Evolutionary conservation across 495 filamentous ascomycete species (phyloP), one percentile per base, ranked within the genome.

Genomic region (Aspergillus leporis): DNA sequence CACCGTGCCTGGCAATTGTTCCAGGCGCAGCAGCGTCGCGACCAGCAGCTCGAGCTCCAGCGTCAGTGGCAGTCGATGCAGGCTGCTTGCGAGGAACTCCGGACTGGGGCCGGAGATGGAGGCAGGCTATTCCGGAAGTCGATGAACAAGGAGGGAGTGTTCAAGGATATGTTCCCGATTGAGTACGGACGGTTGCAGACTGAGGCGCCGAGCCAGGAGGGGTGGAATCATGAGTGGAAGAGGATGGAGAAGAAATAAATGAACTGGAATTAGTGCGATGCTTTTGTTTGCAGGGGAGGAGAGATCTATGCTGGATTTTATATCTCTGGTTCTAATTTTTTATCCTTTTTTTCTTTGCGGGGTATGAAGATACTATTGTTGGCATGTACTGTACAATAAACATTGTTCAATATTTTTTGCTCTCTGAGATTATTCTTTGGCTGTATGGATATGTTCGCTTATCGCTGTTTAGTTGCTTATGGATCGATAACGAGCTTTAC

Each of bases 1-100:
- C 93, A 98, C 78, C 92, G 94, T 63, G 94, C 93, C 21, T 97
- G 91, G 89, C 78, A 89, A 59, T 73, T 96, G 45, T 85, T 85
- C 75, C 84, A 84, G 64, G 78, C 83, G 54, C 77, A 87, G 64
- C 80, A 85, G 71, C 85, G 85, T 50, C 77, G 78, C 36, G 71
- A 70, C 46, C 80, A 85, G 48, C 81, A 87, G 66, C 72, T 76
- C 32, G 86, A 86, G 65, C 78, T 94, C 40, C 79, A 90, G 77
- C 78, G 86, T 50, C 86, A 87, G 79, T 90, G 92, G 73, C 87
- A 91, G 74, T 82, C 80, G 65, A 96, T 96, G 90, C 76, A 80
- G 52, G 70, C 74, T 36, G 91, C 92, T 25, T 92, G 89, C 77
- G 91, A 97, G 76, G 90, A 88, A 64, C 76, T 97, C 64, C 83